Percentiles rank a stretch among this genome's conserved stretches.
Evolutionary conservation across 2,329 filamentous ascomycete species (phyloP).

Genomic region (Colletotrichum sp.): DNA sequence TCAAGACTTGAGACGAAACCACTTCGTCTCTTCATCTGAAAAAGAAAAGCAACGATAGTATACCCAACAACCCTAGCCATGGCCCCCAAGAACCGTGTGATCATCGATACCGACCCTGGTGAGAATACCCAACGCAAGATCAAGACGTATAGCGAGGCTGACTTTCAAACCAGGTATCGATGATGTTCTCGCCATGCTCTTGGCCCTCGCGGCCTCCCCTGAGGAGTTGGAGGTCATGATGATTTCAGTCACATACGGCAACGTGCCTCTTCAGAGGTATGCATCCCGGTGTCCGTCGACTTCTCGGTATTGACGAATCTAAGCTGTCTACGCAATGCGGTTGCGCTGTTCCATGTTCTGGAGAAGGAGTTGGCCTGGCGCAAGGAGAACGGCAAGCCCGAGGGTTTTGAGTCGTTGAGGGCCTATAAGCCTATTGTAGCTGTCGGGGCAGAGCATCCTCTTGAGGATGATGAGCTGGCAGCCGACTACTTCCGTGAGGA

Average conservation of each 20-base stretch:
- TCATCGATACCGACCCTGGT: conserved; percentile 96
- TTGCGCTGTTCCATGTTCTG: conserved; percentile 90
- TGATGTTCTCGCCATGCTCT: conserved; percentile 86
- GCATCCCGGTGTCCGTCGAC: conserved; percentile 18
- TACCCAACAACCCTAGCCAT: conserved; percentile 42
- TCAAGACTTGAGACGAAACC: neutral
- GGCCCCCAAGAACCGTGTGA: conserved; percentile 77
- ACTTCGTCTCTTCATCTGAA: neutral
- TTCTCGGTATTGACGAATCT: neutral
- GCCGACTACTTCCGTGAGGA: conserved; percentile 86
- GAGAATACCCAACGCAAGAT: conserved; percentile 25
- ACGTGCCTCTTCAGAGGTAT: conserved; percentile 84
- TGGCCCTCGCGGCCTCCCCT: conserved; percentile 80
- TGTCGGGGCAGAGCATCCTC: conserved; percentile 82
- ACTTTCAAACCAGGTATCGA: conserved; percentile 69
- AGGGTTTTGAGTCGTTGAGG: conserved; percentile 76
- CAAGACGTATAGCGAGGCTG: neutral
- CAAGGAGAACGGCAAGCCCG: conserved; percentile 65
- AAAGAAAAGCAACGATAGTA: neutral
- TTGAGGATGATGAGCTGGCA: conserved; percentile 82
- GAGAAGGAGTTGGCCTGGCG: conserved; percentile 90
- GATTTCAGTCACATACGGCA: conserved; percentile 91
- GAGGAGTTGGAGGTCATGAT: conserved; percentile 87
- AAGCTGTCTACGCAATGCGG: conserved; percentile 85
- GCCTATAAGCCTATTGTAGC: conserved; percentile 82